Conservation (phyloP, 495 filamentous ascomycete species). For the Penicillium manginii region DNA sequence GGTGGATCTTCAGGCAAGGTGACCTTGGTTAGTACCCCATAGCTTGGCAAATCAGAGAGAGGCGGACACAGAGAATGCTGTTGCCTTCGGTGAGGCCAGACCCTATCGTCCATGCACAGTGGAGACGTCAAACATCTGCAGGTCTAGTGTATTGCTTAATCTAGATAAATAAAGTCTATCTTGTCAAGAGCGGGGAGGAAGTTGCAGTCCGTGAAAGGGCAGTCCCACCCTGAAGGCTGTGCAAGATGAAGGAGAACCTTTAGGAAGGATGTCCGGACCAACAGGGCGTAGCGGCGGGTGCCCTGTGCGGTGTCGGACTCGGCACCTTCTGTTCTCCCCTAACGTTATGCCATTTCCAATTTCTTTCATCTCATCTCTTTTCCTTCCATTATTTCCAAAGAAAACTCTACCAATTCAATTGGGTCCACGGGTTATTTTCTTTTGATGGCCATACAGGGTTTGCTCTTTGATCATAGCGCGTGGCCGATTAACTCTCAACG, state of each 20-base stretch:
- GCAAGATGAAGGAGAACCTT: no score
- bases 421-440: background rate
- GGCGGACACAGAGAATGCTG: background rate
- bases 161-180: no score
- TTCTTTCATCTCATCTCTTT: background rate
- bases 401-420: no score
- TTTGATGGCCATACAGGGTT: background rate
- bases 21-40: background rate
- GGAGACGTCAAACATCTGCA: background rate
- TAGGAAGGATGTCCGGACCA: no score
- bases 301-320: slow-evolving; percentile 4
- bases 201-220: no score
- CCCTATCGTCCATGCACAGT: slow-evolving; percentile 5
- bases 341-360: no score
- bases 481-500: slow-evolving; percentile 4
- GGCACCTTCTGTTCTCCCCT: background rate
- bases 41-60: background rate
- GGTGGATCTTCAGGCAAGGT: no score
- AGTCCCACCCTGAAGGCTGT: no score
- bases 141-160: background rate
- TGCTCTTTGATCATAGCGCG: background rate
- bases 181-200: no score
- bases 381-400: no score
- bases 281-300: background rate
- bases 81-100: background rate